A percentile compares a stretch with the other conserved stretches of the same genome.
Conservation (phyloP, 2,329 filamentous ascomycete genomes). For the Botryosphaeria dothidea region DNA sequence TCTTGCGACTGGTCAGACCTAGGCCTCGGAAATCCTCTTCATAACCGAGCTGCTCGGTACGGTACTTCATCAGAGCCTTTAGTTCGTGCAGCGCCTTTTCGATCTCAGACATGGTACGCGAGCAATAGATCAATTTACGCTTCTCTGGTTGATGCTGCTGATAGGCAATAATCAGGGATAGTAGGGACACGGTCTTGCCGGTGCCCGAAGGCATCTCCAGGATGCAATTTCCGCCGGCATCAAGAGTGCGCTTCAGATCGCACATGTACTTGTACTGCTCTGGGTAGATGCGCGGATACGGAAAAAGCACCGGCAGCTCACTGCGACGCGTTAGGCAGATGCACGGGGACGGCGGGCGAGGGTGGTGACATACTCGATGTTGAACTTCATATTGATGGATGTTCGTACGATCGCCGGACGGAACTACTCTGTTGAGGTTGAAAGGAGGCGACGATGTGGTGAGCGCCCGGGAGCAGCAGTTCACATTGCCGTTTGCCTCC, state of each 20-base stretch:
- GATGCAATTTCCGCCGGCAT: slow-evolving; percentile 92
- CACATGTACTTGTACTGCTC: slow-evolving; percentile 69
- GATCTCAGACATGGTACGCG: slow-evolving; percentile 99
- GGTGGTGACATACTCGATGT: slow-evolving; percentile 63
- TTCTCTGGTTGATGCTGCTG: slow-evolving; percentile 92
- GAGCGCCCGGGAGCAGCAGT: slow-evolving; percentile 16
- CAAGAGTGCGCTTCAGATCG: slow-evolving; percentile 84
- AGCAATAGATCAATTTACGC: slow-evolving; percentile 97
- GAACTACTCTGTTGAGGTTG: background rate
- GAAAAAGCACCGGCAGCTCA: slow-evolving; percentile 70
- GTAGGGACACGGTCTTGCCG: slow-evolving; percentile 91
- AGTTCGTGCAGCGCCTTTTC: slow-evolving; percentile 94
- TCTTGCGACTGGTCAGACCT: slow-evolving; percentile 94
- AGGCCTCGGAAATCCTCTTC: slow-evolving; percentile 92
- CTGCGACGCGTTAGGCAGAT: slow-evolving; percentile 36
- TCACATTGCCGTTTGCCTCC: slow-evolving; percentile 14
- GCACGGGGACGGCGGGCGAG: background rate
- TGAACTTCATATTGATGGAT: slow-evolving; percentile 69
- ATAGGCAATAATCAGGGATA: slow-evolving; percentile 95
- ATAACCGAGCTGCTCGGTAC: slow-evolving; percentile 81
- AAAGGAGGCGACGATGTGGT: background rate
- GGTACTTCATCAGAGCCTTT: slow-evolving; percentile 92
- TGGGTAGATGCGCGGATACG: slow-evolving; percentile 74
- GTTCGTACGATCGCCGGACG: background rate
- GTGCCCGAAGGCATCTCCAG: slow-evolving; percentile 99